Evolutionary conservation across 371 early-diverging fungal genomes (phyloP).

Genomic region (Syncephalastrum monosporum): DNA sequence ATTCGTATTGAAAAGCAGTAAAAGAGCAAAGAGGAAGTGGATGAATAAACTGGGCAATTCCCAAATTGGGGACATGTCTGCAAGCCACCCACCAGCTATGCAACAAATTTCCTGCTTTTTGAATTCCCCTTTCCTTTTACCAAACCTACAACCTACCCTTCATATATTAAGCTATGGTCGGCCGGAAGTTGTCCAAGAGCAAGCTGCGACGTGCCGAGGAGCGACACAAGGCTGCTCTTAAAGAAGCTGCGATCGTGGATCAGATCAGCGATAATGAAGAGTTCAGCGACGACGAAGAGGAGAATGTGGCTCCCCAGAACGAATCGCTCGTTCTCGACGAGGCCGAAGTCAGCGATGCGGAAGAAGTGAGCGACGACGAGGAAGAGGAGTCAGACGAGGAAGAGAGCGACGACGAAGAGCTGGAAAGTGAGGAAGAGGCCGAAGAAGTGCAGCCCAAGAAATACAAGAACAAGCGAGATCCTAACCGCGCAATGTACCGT

Average conservation of each 20-base stretch:
- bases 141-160: background rate
- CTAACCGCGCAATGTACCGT: too few relatives aligned
- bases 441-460: conserved; percentile 2
- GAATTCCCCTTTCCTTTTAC: too few relatives aligned
- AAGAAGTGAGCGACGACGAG: conserved; percentile 67
- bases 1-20: background rate
- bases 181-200: conserved; percentile 10
- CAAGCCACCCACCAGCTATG: too few relatives aligned
- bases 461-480: too few relatives aligned
- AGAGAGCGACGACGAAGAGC: background rate
- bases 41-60: background rate
- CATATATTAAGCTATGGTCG: conserved; percentile 5
- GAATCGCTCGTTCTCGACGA: conserved; percentile 6
- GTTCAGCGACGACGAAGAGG: conserved; percentile 2
- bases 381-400: conserved; percentile 15
- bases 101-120: conserved; percentile 5
- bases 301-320: background rate
- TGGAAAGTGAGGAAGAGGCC: background rate
- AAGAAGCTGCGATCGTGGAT: conserved; percentile 3
- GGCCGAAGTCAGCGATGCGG: conserved; percentile 5
- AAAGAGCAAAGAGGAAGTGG: background rate
- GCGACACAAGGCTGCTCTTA: conserved; percentile 2
- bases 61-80: too few relatives aligned
- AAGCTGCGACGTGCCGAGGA: conserved; percentile 7
- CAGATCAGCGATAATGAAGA: conserved; percentile 5